Conservation (phyloP, 1,284 basidiomycete genomes). For the Sporisorium iseilematis-ciliati region DNA sequence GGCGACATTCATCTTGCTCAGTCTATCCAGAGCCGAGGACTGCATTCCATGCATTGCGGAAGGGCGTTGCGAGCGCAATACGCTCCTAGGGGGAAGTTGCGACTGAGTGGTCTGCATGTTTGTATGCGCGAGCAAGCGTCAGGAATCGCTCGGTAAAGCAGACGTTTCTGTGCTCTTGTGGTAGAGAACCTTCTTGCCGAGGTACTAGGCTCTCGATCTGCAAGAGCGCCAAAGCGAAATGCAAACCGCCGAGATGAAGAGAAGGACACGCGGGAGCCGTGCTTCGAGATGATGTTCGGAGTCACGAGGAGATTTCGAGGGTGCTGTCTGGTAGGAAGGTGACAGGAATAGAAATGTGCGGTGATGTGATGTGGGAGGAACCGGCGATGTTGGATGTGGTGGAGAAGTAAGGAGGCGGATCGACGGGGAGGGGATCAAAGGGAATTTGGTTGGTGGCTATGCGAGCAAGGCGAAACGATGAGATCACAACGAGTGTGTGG, state of each 20-base stretch:
- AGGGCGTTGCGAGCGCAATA: slow-evolving; percentile 3
- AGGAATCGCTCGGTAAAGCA: not conserved
- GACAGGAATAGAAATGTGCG: not conserved
- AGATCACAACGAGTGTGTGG: slow-evolving; percentile 19
- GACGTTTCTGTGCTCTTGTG: not conserved
- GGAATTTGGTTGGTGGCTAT: slow-evolving; percentile 19
- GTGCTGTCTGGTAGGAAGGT: too few relatives aligned
- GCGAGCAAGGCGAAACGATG: slow-evolving; percentile 19
- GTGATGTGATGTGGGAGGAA: not conserved
- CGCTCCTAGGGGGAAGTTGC: not conserved
- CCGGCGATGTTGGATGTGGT: not conserved
- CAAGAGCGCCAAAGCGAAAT: not conserved
- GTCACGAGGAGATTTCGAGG: too few relatives aligned
- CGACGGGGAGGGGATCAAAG: not conserved
- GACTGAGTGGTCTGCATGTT: slow-evolving; percentile 2
- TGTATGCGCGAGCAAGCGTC: not conserved
- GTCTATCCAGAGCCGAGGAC: slow-evolving; percentile 1
- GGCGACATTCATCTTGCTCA: not conserved
- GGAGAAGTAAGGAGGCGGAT: slow-evolving; percentile 8
- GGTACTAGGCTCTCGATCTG: not conserved
- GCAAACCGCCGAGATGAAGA: too few relatives aligned
- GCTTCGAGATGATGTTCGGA: too few relatives aligned
- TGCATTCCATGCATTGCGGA: slow-evolving; percentile 8
- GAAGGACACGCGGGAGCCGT: too few relatives aligned
- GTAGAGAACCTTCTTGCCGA: not conserved